Conservation (phyloP, 306 rosid species). For the Cicer judaicum region DNA sequence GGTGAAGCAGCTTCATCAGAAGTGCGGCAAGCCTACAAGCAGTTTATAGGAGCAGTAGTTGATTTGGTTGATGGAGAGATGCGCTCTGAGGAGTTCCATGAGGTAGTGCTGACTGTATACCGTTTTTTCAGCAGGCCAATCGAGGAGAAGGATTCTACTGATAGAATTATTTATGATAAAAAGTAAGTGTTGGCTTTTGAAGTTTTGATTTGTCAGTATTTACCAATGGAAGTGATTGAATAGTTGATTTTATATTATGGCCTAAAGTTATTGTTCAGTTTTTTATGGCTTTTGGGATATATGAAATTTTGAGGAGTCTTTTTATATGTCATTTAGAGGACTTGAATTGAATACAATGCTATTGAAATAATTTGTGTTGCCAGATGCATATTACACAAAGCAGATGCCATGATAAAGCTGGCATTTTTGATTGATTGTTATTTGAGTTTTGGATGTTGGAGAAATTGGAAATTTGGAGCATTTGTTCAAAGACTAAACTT, state of each 20-base stretch:
- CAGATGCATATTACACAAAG: slow-evolving; percentile 18
- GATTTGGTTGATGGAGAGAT: slow-evolving; percentile 84
- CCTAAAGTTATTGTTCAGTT: slow-evolving; percentile 14
- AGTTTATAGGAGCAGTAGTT: slow-evolving; percentile 78
- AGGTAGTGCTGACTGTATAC: slow-evolving; percentile 59
- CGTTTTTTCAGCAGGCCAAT: slow-evolving; percentile 38
- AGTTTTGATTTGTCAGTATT: slow-evolving; percentile 17
- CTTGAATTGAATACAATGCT: slow-evolving; percentile 37
- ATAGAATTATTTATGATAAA: slow-evolving; percentile 49
- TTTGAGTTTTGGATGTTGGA: slow-evolving; percentile 36
- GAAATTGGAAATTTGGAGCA: slow-evolving; percentile 2
- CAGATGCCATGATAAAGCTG: slow-evolving; percentile 23
- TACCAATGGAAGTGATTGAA: slow-evolving; percentile 26
- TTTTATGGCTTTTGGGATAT: neutral
- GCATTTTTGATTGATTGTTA: slow-evolving; percentile 31
- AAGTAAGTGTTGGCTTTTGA: slow-evolving; percentile 53
- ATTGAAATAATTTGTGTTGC: slow-evolving; percentile 27
- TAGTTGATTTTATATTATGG: slow-evolving; percentile 5
- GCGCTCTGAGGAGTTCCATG: slow-evolving; percentile 84
- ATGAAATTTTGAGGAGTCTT: neutral
- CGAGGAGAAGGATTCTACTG: slow-evolving; percentile 45
- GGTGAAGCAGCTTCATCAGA: slow-evolving; percentile 57
- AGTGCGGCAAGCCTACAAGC: slow-evolving; percentile 60
- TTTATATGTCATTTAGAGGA: slow-evolving; percentile 7
- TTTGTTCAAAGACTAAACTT: slow-evolving; percentile 37